Evolutionary conservation across 768 basidiomycete genomes (phyloP), one percentile per base, ranked within the genome.

Genomic region (Trichaptum fuscoviolaceum): DNA sequence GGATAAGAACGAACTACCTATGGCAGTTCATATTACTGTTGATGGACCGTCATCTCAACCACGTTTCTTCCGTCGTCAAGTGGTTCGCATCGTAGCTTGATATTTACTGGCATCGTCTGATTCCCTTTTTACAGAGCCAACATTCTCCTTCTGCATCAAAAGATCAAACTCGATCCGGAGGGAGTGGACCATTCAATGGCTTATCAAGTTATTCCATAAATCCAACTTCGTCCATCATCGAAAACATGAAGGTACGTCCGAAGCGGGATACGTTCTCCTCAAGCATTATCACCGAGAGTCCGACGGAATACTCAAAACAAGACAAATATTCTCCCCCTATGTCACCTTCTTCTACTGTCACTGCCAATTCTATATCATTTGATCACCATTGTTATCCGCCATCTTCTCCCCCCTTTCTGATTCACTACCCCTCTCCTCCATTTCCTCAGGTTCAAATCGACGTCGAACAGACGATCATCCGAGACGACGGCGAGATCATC

Each of bases 181-280:
- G 42, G 15, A 52, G 42, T 12, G 10, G 42, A 3, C 42, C 42
- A 52, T 52, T 52, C 42, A 52, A 52, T 20, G 42, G 42, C 20
- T 52, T 52, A 52, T 52, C 42, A 20, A 52, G 42, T 52, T 52
- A 52, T 12, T 52, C 42, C 20, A 20, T 12, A 52, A 52, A 52
- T 52, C 42, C 42, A 2, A 12, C 42, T 52, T 4, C 42, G 20
- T 52, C 42, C 12, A 4, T 52, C 12, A 52, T 5, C 42, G 42
- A 52, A 52, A 52, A 52, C 42, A 52, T 52, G 42, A 52, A 52
- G 42, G 42, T 52, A 52, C 42, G 42, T 52, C 42, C 42, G 42
- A 52, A 52, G 42, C 15, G 42, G 42, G 42, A 52, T 12, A 52
- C 42, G 42, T 52, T 52, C 10, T 52, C 42, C 42, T 52, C 42